Evolutionary conservation across 352 stramenopile genomes (phyloP).

Genomic region (Aphanomyces stellatus): DNA sequence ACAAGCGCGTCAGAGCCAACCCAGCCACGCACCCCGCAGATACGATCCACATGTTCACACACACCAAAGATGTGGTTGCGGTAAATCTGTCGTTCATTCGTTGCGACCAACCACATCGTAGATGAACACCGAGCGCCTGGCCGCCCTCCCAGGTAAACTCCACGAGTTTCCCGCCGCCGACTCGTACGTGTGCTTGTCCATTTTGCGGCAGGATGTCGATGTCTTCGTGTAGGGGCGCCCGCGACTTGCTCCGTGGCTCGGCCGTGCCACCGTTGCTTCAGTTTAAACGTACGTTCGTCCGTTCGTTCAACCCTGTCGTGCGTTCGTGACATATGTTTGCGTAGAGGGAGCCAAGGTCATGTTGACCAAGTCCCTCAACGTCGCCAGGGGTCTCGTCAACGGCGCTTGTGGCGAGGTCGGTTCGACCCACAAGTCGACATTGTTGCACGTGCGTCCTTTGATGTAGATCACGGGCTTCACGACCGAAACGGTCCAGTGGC

Average conservation of each 20-base stretch:
- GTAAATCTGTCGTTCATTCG: conserved; percentile 24
- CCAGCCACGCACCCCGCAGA: too few species aligned
- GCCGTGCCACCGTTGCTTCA: conserved; percentile 24
- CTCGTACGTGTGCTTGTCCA: too few species aligned
- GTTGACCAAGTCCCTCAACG: conserved; percentile 90
- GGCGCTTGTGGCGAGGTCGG: conserved; percentile 87
- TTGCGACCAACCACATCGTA: too few species aligned
- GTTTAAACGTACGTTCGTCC: conserved; percentile 25
- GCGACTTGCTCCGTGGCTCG: conserved; percentile 27
- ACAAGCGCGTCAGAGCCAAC: too few species aligned
- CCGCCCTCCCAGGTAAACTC: conserved; percentile 22
- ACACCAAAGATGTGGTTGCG: conserved; percentile 43
- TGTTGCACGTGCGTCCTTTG: too few species aligned
- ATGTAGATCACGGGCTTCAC: conserved; percentile 37
- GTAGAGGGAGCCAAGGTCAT: conserved; percentile 85
- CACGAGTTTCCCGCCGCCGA: conserved; percentile 31
- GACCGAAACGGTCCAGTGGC: conserved; percentile 51
- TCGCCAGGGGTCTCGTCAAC: conserved; percentile 84
- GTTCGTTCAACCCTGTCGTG: background rate
- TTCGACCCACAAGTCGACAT: too few species aligned
- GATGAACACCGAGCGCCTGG: conserved; percentile 28
- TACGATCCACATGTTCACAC: conserved; percentile 51
- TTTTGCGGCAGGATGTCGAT: background rate
- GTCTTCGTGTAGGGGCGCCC: conserved; percentile 11
- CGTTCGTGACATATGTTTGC: too few species aligned